Base-by-base conservation (phyloP, 139 green algal genomes). In the Micractinium sp. region DNA sequence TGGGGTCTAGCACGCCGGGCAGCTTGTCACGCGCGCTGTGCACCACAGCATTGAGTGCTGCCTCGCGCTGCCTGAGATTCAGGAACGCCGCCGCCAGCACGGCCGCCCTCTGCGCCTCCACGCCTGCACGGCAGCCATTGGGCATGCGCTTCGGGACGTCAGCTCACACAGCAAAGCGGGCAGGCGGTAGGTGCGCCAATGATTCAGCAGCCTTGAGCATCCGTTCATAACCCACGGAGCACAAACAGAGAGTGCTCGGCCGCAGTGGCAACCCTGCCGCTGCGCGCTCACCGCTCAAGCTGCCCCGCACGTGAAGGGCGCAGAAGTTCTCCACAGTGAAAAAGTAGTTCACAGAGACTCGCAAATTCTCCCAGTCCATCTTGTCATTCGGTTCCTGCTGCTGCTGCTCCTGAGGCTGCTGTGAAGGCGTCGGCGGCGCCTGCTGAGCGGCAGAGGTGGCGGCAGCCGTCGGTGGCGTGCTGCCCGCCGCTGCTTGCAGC, bases 1-100 rank as follows among this genome's bases (percentile, higher is more conserved):
- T 27, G 39, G 82, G 7, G 12, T 78, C 25, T 39, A 87, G 66
- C 36, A 61, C 36, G 12, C 69, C 82, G 0, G 82, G 82, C 0
- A 79, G 27, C 36, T 47, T 15, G 2, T 33, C 12, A 1, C 82
- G 36, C 0, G 66, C 82, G 0, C 39, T 35, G 7, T 47, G 19
- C 66, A 87, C 66, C 36, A 38, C 63, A 0, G 36, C 82, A 67
- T 80, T 36, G 25, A 87, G 38, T 39, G 38, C 63, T 9, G 20
- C 2, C 36, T 78, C 29, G 9, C 82, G 82, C 63, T n/a, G 60
- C n/a, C 39, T 27, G 23, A 87, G 63, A 22, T 41, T 41, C 12
- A 87, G 63, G 36, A 87, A 63, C 13, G 82, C 63, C 4, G 82
- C 82, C 63, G 82, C 82, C 31, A 87, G 71, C 63, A 25, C 38